Percentiles rank a stretch among this genome's conserved stretches.
Evolutionary conservation across 768 basidiomycete genomes (phyloP).

Genomic region (Hysterangium stoloniferum): DNA sequence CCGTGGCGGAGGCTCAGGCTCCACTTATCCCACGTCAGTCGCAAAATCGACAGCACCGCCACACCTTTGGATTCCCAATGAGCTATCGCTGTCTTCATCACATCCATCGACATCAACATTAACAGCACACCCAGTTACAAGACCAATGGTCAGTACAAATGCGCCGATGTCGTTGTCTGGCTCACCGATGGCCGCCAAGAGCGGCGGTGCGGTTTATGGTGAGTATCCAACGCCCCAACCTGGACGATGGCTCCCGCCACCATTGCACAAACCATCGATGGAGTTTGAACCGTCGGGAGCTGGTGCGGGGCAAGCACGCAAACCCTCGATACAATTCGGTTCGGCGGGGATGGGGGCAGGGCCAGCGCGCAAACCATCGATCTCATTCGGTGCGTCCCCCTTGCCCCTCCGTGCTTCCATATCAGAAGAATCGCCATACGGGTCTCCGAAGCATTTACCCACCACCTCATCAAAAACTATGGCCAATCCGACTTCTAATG

Average conservation of each 20-base stretch:
- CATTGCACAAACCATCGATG: not conserved
- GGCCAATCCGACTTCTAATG: not conserved
- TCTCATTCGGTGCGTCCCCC: constrained; percentile 4
- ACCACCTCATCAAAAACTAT: no score
- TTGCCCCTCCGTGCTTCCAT: not conserved
- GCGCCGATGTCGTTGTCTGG: not conserved
- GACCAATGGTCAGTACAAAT: not conserved
- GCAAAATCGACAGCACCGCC: no score
- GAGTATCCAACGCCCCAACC: not conserved
- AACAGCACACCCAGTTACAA: not conserved
- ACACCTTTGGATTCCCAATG: no score
- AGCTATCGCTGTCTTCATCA: not conserved
- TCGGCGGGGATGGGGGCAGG: not conserved
- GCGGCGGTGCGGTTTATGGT: not conserved
- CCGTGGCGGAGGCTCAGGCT: not conserved
- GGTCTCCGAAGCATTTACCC: no score
- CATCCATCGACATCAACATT: not conserved
- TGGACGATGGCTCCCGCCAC: not conserved
- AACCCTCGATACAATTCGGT: constrained; percentile 1
- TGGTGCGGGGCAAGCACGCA: not conserved
- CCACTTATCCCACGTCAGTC: not conserved
- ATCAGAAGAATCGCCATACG: not conserved
- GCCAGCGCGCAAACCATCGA: not conserved
- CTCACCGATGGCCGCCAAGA: not conserved
- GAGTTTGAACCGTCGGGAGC: not conserved